phyloP scores from a whole-genome alignment of 2,329 filamentous ascomycete species.

The Pseudonectria foliicola region DNA sequence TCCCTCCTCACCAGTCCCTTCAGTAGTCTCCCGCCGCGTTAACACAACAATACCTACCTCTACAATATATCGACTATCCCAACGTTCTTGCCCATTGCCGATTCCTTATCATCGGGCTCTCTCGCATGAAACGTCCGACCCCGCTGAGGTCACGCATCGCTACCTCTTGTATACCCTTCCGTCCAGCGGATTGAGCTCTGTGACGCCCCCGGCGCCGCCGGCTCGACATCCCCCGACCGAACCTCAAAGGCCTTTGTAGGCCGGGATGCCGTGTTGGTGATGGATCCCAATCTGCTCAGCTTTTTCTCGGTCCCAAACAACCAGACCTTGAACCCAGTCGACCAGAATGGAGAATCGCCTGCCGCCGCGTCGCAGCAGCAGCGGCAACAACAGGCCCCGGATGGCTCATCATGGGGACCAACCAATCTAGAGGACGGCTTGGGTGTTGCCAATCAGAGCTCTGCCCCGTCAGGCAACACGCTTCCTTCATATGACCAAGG shows the following conservation, averaged over 20 bases:
- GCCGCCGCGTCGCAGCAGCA: constrained; percentile 9
- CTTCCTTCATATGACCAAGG: constrained; percentile 22
- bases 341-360: constrained; percentile 19
- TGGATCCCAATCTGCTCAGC: constrained; percentile 24
- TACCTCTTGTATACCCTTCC: constrained; percentile 1
- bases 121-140: constrained; percentile 7
- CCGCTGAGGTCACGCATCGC: constrained; percentile 5
- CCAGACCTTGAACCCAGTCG: constrained; percentile 21
- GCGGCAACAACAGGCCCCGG: constrained; percentile 9
- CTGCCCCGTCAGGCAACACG: constrained; percentile 19
- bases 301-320: constrained; percentile 24
- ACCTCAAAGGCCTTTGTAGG: constrained; percentile 11
- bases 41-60: constrained; percentile 13
- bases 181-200: constrained; percentile 13
- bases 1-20: constrained; percentile 4
- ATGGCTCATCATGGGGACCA: constrained; percentile 17
- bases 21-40: constrained; percentile 15
- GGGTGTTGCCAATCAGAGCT: constrained; percentile 16
- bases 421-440: constrained; percentile 12
- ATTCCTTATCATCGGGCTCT: constrained; percentile 7
- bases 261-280: constrained; percentile 25
- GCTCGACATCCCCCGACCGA: no score
- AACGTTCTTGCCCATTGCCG: constrained; percentile 9
- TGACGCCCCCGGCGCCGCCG: no score
- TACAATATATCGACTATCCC: constrained; percentile 2